phyloP scores from a whole-genome alignment of 371 early-diverging fungal genomes.

The Rhizopus arrhizus region DNA sequence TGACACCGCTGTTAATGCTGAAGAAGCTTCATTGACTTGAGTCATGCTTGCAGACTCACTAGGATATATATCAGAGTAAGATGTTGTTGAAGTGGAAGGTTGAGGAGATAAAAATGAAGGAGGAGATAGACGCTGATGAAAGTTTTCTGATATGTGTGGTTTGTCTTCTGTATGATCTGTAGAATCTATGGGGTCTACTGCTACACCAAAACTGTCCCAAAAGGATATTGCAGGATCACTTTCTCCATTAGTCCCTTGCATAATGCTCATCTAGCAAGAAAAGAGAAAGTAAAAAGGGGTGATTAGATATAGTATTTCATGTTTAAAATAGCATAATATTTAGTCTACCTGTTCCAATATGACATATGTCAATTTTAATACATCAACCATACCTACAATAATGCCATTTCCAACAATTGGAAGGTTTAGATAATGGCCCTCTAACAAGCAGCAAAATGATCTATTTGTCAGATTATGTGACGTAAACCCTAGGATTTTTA shows the following conservation, averaged over 20 bases:
- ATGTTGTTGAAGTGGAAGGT: conserved; percentile 46
- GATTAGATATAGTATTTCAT: background rate
- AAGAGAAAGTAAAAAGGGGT: no score
- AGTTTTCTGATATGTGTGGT: conserved; percentile 42
- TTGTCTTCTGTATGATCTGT: conserved; percentile 37
- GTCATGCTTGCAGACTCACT: conserved; percentile 53
- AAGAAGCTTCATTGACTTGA: conserved; percentile 37
- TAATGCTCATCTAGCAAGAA: conserved; percentile 32
- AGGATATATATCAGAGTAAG: conserved; percentile 49
- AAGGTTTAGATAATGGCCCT: conserved; percentile 86
- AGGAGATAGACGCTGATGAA: conserved; percentile 24
- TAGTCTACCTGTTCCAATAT: conserved; percentile 39
- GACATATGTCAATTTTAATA: conserved; percentile 85
- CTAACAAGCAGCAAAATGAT: conserved; percentile 4
- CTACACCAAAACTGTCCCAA: conserved; percentile 52
- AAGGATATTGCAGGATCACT: conserved; percentile 54
- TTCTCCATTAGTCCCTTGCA: conserved; percentile 49
- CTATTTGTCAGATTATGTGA: background rate
- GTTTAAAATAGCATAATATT: background rate
- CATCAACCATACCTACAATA: conserved; percentile 89
- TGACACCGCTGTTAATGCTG: conserved; percentile 19
- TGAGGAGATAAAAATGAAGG: conserved; percentile 39
- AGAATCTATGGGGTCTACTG: conserved; percentile 26
- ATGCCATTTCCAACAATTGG: conserved; percentile 85
- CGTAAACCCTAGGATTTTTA: background rate